Conservation (phyloP, 2,329 filamentous ascomycete genomes). For the Ophiostoma quercus region DNA sequence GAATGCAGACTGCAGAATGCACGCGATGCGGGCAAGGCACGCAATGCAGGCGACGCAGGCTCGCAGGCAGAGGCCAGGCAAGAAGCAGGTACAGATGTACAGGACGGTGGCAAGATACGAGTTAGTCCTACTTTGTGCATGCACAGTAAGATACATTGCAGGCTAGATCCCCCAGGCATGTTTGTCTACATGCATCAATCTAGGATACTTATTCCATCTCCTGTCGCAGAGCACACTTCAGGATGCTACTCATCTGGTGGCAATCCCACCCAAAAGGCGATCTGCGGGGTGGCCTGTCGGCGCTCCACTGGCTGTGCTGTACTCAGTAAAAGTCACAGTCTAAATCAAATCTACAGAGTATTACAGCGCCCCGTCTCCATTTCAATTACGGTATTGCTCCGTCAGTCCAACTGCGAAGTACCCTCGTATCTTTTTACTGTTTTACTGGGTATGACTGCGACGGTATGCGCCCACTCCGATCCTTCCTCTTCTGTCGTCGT, state of each 20-base stretch:
- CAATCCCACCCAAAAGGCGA: conserved; percentile 4
- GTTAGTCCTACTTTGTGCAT: conserved; percentile 15
- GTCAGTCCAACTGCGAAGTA: not conserved
- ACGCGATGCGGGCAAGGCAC: not conserved
- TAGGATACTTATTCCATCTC: not conserved
- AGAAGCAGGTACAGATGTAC: conserved; percentile 14
- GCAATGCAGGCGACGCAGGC: conserved; percentile 3
- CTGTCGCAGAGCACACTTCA: not conserved
- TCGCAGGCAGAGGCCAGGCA: conserved; percentile 2
- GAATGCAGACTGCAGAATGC: not conserved
- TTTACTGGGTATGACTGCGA: too few species aligned
- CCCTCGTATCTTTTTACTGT: too few species aligned
- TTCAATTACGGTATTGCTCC: not conserved
- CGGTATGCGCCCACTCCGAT: too few species aligned
- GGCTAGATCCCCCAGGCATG: not conserved
- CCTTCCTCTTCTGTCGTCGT: not conserved
- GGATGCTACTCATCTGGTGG: not conserved
- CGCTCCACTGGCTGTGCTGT: not conserved
- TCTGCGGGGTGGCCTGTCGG: not conserved
- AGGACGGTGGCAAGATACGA: conserved; percentile 8
- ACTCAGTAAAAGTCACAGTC: not conserved
- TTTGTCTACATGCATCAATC: not conserved
- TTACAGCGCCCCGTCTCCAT: not conserved
- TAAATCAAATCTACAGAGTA: not conserved
- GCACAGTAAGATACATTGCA: not conserved